Evolutionary conservation across 306 rosid genomes (phyloP).

Genomic region (Cotoneaster glaucophyllus): DNA sequence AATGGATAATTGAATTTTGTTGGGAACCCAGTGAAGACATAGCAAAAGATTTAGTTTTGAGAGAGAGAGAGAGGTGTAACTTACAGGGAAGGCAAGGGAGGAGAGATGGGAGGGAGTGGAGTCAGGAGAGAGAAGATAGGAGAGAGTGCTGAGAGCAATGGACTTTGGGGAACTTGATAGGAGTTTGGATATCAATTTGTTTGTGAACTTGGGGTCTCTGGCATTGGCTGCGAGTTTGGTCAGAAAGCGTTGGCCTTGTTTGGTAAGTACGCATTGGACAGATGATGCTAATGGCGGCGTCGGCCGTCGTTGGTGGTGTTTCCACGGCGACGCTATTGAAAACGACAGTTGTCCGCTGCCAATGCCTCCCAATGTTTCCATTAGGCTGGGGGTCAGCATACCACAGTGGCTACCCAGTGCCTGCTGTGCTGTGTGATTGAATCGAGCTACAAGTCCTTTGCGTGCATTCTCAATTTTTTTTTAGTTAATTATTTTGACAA

Average conservation of each 20-base stretch:
- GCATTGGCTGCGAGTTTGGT: slow-evolving; percentile 40
- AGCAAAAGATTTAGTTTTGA: neutral
- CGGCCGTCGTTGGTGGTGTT: neutral
- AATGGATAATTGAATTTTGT: neutral
- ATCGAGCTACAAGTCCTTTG: no score
- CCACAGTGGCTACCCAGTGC: neutral
- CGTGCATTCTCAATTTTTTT: no score
- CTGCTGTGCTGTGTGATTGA: neutral
- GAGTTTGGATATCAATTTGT: slow-evolving; percentile 45
- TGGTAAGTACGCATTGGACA: slow-evolving; percentile 37
- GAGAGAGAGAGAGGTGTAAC: neutral
- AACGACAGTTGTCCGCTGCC: slow-evolving; percentile 2
- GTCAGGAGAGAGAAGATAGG: slow-evolving; percentile 58
- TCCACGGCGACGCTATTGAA: neutral
- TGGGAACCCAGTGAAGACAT: neutral
- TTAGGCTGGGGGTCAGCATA: neutral
- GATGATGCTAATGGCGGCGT: neutral
- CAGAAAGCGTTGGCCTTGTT: slow-evolving; percentile 66
- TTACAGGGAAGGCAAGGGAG: slow-evolving; percentile 50
- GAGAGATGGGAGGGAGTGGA: slow-evolving; percentile 48
- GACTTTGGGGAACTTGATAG: slow-evolving; percentile 50
- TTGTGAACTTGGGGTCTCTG: slow-evolving; percentile 30
- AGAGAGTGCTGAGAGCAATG: slow-evolving; percentile 52
- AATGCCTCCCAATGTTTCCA: slow-evolving; percentile 9
- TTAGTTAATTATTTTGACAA: no score